phyloP scores from a whole-genome alignment of 1,284 basidiomycete genomes.

The Bjerkandera adusta region DNA sequence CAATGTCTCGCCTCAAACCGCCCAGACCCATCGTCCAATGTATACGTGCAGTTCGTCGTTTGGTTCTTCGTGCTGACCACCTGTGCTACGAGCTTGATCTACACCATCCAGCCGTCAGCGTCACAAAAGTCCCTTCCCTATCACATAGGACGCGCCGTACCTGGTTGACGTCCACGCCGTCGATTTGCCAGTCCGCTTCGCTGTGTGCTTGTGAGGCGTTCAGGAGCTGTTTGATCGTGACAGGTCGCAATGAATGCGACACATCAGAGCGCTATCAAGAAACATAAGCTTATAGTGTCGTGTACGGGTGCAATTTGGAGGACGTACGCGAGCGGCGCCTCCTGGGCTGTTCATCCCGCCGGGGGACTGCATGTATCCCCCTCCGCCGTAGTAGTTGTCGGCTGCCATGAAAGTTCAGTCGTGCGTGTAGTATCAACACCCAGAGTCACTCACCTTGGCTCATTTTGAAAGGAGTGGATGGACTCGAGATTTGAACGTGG shows the following conservation, averaged over 20 bases:
- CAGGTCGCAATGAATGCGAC: conserved; percentile 75
- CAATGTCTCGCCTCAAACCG: conserved; percentile 87
- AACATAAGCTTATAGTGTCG: background rate
- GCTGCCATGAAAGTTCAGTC: conserved; percentile 5
- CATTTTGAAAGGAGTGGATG: conserved; percentile 29
- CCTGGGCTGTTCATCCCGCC: conserved; percentile 47
- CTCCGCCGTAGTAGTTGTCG: conserved; percentile 37
- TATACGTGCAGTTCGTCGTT: conserved; percentile 82
- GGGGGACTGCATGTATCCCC: conserved; percentile 43
- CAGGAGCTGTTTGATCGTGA: conserved; percentile 81
- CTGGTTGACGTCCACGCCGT: conserved; percentile 80
- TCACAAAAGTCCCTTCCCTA: background rate
- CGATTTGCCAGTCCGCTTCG: conserved; percentile 87
- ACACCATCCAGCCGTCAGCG: background rate
- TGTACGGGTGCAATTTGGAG: background rate
- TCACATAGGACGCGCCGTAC: conserved; percentile 37
- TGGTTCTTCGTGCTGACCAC: conserved; percentile 70
- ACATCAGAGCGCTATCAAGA: conserved; percentile 21
- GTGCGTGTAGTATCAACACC: background rate
- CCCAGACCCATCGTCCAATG: conserved; percentile 89
- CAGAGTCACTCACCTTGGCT: conserved; percentile 38
- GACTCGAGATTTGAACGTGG: background rate
- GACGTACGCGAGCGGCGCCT: conserved; percentile 27
- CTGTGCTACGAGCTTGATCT: conserved; percentile 81
- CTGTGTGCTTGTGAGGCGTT: conserved; percentile 81